Evolutionary conservation across 768 basidiomycete genomes (phyloP).

Genomic region (Mycena vulgaris): DNA sequence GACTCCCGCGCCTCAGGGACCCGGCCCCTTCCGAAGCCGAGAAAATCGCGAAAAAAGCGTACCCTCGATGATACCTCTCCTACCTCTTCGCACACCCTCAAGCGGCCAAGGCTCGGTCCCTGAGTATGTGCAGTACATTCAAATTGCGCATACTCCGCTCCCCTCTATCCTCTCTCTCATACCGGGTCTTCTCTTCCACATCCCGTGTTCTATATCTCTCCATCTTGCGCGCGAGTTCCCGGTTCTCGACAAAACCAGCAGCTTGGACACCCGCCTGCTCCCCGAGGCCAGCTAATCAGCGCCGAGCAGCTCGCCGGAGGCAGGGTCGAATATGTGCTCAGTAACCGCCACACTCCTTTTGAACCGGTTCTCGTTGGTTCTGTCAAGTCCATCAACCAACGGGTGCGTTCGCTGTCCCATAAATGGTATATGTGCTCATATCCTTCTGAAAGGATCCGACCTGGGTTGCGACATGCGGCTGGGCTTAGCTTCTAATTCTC

Average conservation of each 20-base stretch:
- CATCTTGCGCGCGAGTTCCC: too few species aligned
- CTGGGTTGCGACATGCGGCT: too few species aligned
- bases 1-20: background rate
- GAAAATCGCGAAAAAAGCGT: background rate
- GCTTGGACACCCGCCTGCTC: background rate
- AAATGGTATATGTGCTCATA: too few species aligned
- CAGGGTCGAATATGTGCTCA: background rate
- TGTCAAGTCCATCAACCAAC: background rate
- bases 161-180: too few species aligned
- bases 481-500: too few species aligned
- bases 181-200: too few species aligned
- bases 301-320: background rate
- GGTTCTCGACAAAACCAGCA: too few species aligned
- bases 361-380: background rate
- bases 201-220: too few species aligned
- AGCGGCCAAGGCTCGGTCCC: background rate
- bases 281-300: too few species aligned
- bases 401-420: background rate
- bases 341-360: background rate
- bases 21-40: background rate
- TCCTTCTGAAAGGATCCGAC: too few species aligned
- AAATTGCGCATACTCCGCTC: background rate
- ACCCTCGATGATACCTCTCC: background rate
- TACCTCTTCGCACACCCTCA: background rate
- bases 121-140: too few species aligned